A percentile compares a stretch with the other conserved stretches of the same genome.
These are phyloP conservation scores for Raphanus sativus DNA, from an alignment of 345 rosid genomes.

Conservation along the genomic window DNA sequence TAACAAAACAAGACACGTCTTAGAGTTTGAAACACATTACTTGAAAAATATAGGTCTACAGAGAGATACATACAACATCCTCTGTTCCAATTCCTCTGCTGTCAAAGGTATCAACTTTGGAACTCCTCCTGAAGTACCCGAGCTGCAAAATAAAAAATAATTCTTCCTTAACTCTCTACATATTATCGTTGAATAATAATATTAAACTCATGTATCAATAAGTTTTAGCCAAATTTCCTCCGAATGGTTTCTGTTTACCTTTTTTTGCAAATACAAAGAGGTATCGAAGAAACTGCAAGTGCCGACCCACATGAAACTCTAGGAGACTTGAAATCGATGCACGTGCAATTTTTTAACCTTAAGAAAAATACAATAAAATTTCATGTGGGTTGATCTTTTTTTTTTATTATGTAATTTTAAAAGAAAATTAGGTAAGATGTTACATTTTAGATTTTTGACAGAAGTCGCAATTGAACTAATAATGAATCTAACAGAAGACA, in stretches of 20 bases:
- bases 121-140: background rate
- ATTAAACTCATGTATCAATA: background rate
- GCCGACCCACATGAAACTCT: background rate
- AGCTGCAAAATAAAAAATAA: background rate
- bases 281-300: background rate
- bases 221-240: background rate
- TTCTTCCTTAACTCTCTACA: background rate
- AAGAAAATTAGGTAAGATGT: background rate
- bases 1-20: background rate
- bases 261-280: background rate
- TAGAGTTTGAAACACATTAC: background rate
- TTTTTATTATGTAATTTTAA: background rate
- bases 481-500: background rate
- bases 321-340: background rate
- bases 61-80: background rate
- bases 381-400: background rate
- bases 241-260: background rate
- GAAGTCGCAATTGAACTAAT: background rate
- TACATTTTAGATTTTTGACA: background rate
- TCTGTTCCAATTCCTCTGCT: background rate
- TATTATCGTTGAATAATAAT: background rate
- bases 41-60: background rate
- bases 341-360: background rate
- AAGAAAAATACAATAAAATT: background rate
- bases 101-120: background rate